A percentile compares a stretch with the other conserved stretches of the same genome.
These are phyloP conservation scores for Raffaelea ambrosiae DNA, from an alignment of 2,329 filamentous ascomycete genomes.

Conservation along the genomic window DNA sequence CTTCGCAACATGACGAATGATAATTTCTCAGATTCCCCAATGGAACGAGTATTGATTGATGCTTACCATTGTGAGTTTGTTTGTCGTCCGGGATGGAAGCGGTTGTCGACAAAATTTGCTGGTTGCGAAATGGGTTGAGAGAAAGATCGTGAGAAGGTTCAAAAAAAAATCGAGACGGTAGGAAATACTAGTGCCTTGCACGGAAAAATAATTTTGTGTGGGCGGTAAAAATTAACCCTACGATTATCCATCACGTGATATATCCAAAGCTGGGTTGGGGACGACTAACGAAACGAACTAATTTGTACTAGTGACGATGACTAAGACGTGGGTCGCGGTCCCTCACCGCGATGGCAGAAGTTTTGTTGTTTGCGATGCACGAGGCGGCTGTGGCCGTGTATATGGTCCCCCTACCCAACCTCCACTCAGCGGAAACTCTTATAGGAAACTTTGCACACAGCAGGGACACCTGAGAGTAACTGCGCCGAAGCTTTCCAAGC, in stretches of 20 bases:
- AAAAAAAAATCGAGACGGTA: conserved; percentile 9
- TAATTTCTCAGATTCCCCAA: too few species aligned
- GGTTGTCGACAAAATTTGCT: conserved; percentile 7
- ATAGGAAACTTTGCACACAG: conserved; percentile 2
- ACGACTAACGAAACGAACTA: conserved; percentile 1
- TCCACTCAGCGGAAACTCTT: conserved; percentile 3
- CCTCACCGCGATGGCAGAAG: conserved; percentile 1
- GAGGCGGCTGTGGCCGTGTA: background rate
- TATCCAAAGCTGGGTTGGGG: conserved; percentile 9
- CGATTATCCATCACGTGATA: conserved; percentile 5
- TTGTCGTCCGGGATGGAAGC: conserved; percentile 3
- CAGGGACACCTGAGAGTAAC: background rate
- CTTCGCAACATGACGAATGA: too few species aligned
- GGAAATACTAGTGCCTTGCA: conserved; percentile 5
- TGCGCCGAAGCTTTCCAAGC: conserved; percentile 8
- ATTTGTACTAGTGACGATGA: background rate
- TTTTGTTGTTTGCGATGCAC: background rate
- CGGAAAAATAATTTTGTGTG: conserved; percentile 9
- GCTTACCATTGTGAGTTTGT: conserved; percentile 31
- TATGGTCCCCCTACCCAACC: conserved; percentile 2
- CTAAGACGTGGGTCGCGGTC: background rate
- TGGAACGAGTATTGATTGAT: too few species aligned
- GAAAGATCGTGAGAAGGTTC: conserved; percentile 1
- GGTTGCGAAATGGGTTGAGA: conserved; percentile 4
- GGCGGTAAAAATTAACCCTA: conserved; percentile 8